These are phyloP conservation scores for Hysterium pulicare DNA, from an alignment of 2,329 filamentous ascomycete species.

Conservation along the genomic window DNA sequence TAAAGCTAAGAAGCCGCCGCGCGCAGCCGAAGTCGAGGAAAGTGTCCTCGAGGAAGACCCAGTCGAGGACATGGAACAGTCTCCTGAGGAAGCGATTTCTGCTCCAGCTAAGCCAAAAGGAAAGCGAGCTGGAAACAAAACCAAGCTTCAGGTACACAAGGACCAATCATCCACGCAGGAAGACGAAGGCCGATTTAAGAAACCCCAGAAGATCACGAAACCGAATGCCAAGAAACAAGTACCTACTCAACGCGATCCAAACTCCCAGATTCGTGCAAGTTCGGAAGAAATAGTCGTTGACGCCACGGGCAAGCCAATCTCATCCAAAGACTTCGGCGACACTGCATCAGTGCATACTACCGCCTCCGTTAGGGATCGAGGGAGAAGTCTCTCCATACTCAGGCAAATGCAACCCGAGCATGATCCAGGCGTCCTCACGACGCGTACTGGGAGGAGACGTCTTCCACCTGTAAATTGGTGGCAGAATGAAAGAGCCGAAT, in stretches of 20 bases:
- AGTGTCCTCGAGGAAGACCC: neutral
- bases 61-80: neutral
- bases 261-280: conserved; percentile 3
- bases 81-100: neutral
- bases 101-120: neutral
- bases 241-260: conserved; percentile 13
- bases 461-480: conserved; percentile 79
- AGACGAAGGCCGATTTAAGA: conserved; percentile 22
- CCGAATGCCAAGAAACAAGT: conserved; percentile 20
- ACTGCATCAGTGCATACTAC: neutral
- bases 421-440: conserved; percentile 57
- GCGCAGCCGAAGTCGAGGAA: neutral
- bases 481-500: conserved; percentile 77
- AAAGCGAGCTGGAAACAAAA: neutral
- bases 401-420: conserved; percentile 11
- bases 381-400: too few relatives aligned
- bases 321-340: neutral
- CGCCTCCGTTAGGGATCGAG: too few relatives aligned
- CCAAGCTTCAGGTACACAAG: neutral
- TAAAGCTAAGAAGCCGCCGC: neutral
- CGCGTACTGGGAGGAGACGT: conserved; percentile 75
- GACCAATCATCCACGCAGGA: conserved; percentile 9
- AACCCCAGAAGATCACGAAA: conserved; percentile 20
- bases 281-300: neutral
- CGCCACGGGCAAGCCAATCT: neutral